Percentiles rank a stretch among this genome's conserved stretches.
These are phyloP conservation scores for Leishmania arabica DNA, from an alignment of 208 protist species.

Conservation along the genomic window DNA sequence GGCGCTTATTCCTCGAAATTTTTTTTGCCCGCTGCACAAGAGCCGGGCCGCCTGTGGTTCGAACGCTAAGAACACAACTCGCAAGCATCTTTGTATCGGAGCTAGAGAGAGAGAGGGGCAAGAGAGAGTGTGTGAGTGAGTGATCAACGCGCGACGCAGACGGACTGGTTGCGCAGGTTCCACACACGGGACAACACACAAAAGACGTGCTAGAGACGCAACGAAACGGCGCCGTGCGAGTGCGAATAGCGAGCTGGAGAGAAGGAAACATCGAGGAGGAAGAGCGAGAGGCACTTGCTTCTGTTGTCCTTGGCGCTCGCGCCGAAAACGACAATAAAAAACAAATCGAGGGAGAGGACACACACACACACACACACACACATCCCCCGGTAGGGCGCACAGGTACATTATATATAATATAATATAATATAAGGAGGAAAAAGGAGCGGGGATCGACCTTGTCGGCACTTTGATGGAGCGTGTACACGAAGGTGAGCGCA, in stretches of 20 bases:
- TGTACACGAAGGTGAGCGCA: neutral
- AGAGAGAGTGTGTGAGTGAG: neutral
- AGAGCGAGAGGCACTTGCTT: neutral
- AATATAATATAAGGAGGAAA: neutral
- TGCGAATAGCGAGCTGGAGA: too few relatives aligned
- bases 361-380: neutral
- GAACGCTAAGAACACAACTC: neutral
- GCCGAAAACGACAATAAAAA: neutral
- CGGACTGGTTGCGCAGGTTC: too few relatives aligned
- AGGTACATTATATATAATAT: too few relatives aligned
- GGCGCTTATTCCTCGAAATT: neutral
- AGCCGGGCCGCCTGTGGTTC: neutral
- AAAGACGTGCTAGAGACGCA: too few relatives aligned
- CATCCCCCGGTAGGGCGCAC: neutral
- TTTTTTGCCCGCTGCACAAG: neutral
- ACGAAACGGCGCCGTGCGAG: too few relatives aligned
- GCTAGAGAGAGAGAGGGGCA: neutral
- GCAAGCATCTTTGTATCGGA: neutral
- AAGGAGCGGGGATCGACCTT: neutral
- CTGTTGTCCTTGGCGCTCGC: neutral
- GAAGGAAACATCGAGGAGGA: neutral
- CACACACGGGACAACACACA: too few relatives aligned
- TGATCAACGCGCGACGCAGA: neutral
- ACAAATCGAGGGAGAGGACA: neutral
- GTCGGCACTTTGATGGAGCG: neutral